Conservation (phyloP, 2,329 filamentous ascomycete species). For the Hortaea sp. region DNA sequence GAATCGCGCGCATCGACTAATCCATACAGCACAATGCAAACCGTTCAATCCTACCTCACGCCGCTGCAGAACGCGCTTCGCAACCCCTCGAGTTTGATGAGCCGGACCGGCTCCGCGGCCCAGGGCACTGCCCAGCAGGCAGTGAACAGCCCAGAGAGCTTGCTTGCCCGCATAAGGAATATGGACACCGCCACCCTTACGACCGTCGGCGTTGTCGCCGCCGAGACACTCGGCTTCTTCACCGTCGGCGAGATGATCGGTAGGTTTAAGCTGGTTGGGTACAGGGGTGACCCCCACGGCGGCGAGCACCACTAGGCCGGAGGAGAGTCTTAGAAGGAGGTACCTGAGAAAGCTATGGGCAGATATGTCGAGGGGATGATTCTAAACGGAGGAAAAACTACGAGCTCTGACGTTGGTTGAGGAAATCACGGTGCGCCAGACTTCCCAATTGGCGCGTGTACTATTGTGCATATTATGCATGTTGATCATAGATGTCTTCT, state of each 20-base stretch:
- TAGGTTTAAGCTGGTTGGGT: slow-evolving; percentile 88
- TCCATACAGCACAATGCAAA: slow-evolving; percentile 55
- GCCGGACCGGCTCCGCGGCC: slow-evolving; percentile 21
- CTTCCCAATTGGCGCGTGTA: slow-evolving; percentile 12
- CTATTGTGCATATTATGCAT: slow-evolving; percentile 16
- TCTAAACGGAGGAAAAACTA: neutral
- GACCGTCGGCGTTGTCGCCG: slow-evolving; percentile 64
- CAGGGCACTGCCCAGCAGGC: slow-evolving; percentile 38
- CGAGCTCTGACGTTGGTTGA: neutral
- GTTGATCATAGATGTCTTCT: too few species aligned
- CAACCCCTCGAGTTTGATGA: slow-evolving; percentile 54
- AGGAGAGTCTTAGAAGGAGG: neutral
- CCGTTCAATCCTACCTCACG: slow-evolving; percentile 81
- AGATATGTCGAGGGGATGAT: neutral
- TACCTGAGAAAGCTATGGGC: neutral
- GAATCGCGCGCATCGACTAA: neutral
- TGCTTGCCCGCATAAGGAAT: slow-evolving; percentile 54
- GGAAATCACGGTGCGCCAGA: slow-evolving; percentile 5
- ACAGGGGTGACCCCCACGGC: slow-evolving; percentile 36
- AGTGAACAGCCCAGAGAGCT: slow-evolving; percentile 44
- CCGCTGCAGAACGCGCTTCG: slow-evolving; percentile 59
- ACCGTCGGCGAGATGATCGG: slow-evolving; percentile 95
- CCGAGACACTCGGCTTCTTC: slow-evolving; percentile 93
- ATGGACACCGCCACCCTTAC: slow-evolving; percentile 61
- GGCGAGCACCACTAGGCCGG: slow-evolving; percentile 8